phyloP scores from a whole-genome alignment of 495 filamentous ascomycete genomes.

The Pseudotulostoma volvatum region DNA sequence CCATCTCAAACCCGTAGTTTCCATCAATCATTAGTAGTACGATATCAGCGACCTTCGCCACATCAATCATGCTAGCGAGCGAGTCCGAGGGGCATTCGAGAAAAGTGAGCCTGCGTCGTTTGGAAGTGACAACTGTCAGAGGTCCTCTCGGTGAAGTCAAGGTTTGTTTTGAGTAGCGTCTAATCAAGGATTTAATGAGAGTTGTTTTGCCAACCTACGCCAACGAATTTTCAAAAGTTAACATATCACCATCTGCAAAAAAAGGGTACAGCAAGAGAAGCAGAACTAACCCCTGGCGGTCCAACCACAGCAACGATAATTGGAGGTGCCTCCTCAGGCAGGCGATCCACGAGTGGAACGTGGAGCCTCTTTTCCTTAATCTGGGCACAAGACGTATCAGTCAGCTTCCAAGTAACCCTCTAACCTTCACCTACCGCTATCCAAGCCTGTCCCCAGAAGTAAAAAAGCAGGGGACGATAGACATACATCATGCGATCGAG shows the following conservation, averaged over 20 bases:
- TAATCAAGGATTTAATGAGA: conserved; percentile 79
- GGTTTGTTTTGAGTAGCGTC: conserved; percentile 89
- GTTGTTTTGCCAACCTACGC: conserved; percentile 50
- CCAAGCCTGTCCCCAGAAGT: too few species aligned
- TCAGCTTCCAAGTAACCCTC: conserved; percentile 9
- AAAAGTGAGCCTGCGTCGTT: conserved; percentile 82
- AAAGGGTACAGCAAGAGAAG: conserved; percentile 13
- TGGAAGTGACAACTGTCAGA: conserved; percentile 87
- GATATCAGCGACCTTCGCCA: conserved; percentile 92
- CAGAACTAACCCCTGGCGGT: conserved; percentile 62
- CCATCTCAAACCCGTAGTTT: conserved; percentile 98
- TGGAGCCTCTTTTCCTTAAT: conserved; percentile 91
- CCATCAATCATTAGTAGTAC: conserved; percentile 95
- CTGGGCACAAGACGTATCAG: conserved; percentile 23
- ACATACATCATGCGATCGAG: conserved; percentile 78
- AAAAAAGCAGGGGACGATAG: background rate
- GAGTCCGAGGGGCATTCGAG: conserved; percentile 89
- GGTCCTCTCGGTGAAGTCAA: conserved; percentile 79
- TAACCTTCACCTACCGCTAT: background rate
- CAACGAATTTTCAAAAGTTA: conserved; percentile 3
- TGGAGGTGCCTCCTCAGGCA: conserved; percentile 92
- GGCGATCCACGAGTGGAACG: conserved; percentile 84
- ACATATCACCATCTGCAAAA: background rate
- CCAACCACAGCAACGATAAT: conserved; percentile 85
- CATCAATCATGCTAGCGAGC: conserved; percentile 84